Evolutionary conservation across 371 early-diverging fungal genomes (phyloP), one percentile per base, ranked within the genome.

Genomic region (Lichtheimia corymbifera): DNA sequence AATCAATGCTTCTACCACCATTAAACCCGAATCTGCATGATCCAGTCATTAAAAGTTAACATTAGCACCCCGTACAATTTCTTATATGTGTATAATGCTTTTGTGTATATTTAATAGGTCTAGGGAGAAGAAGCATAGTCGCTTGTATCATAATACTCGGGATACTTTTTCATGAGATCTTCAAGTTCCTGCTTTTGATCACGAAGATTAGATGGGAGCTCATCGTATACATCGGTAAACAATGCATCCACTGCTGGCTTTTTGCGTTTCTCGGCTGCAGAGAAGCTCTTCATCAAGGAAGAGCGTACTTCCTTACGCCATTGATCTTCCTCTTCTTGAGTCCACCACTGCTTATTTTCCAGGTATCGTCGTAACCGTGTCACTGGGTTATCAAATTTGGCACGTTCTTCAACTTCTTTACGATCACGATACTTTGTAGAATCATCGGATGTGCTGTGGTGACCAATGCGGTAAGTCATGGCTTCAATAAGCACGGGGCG

Each of bases 361-460:
- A 97, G 72, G 81, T 94, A 97, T 50, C 91, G 89, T 63, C 96
- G 87, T 78, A 97, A 84, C 35, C 97, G 89, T n/a, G 87, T 79
- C 25, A 96, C 84, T 3, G 99, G 99, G 65, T 94, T 94, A 74
- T 97, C 96, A 57, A 83, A 71, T 15, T 79, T 72, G 49, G 83
- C 82, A 62, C 86, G 81, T 73, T 88, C 90, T 67, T 94, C 93
- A 5, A 96, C 96, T 74, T 98, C 98, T 71, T 88, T 84, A 52
- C 77, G 68, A 55, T 82, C 77, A 47, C 82, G 77, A 73, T 98
- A 98, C 43, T 97, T 96, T 5, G 94, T 90, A 6, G 97, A 96
- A 71, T 98, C 98, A 72, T 98, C 99, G 0, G 97, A 97, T 1
- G 99, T 98, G 67, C 91, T 91, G 81, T 98, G 99, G 73, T 98